phyloP scores from a whole-genome alignment of 805 yeast genomes.

The Metschnikowia bowlesiae region DNA sequence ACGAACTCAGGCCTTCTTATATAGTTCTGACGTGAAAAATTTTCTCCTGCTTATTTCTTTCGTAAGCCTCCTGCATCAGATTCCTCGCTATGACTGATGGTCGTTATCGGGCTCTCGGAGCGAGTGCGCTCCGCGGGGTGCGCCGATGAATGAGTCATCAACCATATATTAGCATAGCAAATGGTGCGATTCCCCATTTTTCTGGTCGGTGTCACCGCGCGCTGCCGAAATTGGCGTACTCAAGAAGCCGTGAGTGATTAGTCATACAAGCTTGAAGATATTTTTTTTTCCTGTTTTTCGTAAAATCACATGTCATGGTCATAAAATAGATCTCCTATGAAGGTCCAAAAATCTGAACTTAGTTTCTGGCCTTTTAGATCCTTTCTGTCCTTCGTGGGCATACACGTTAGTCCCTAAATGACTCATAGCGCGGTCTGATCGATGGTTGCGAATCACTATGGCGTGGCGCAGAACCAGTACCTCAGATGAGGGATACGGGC shows the following conservation, averaged over 20 bases:
- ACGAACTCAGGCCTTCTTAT: constrained; percentile 3
- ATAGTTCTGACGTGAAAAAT: constrained; percentile 13
- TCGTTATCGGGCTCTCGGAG: constrained; percentile 11
- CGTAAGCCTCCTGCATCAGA: constrained; percentile 13
- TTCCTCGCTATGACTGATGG: constrained; percentile 15
- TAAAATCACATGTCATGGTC: too few relatives aligned
- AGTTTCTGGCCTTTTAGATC: neutral
- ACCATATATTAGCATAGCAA: constrained; percentile 8
- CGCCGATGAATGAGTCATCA: constrained; percentile 16
- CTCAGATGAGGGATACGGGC: too few relatives aligned
- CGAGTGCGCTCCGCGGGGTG: constrained; percentile 7
- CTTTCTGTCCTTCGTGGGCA: neutral
- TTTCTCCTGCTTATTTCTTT: constrained; percentile 11
- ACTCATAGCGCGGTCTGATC: neutral
- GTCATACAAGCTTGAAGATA: neutral
- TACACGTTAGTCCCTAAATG: neutral
- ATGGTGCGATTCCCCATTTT: constrained; percentile 1
- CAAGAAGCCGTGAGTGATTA: neutral
- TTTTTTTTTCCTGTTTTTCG: neutral
- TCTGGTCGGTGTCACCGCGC: neutral
- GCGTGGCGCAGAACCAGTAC: neutral
- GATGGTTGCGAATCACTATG: neutral
- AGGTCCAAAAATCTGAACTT: too few relatives aligned
- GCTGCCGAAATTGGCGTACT: neutral
- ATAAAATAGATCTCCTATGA: too few relatives aligned